phyloP scores from a whole-genome alignment of 352 stramenopile genomes.

The Phytophthora citrophthora region DNA sequence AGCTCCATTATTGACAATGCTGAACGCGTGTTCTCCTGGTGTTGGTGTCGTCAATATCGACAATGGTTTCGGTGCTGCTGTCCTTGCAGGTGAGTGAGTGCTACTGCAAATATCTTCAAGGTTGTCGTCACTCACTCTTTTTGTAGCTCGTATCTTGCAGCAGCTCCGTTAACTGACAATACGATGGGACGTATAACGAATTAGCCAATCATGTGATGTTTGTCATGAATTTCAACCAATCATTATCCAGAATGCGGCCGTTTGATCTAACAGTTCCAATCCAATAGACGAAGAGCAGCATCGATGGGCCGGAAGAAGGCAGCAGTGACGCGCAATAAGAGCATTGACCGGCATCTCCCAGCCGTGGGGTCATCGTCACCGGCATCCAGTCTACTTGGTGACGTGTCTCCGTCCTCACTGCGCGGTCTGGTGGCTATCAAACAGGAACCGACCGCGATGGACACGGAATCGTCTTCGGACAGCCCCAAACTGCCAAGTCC shows the following conservation, averaged over 20 bases:
- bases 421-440: slow-evolving; percentile 11
- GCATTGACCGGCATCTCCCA: slow-evolving; percentile 13
- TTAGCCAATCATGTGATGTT: slow-evolving; percentile 10
- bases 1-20: slow-evolving; percentile 96
- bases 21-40: slow-evolving; percentile 98
- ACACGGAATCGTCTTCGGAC: slow-evolving; percentile 14
- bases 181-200: slow-evolving; percentile 2
- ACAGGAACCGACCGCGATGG: slow-evolving; percentile 23
- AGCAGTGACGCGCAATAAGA: slow-evolving; percentile 39
- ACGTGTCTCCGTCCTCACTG: slow-evolving; percentile 18
- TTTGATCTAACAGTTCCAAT: slow-evolving; percentile 1
- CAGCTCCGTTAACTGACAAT: slow-evolving; percentile 21
- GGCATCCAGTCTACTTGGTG: neutral
- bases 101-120: slow-evolving; percentile 6
- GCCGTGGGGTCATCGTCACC: slow-evolving; percentile 3
- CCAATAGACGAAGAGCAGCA: neutral
- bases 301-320: slow-evolving; percentile 47
- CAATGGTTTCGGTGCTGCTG: slow-evolving; percentile 97
- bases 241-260: neutral
- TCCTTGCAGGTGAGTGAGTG: slow-evolving; percentile 89
- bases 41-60: slow-evolving; percentile 99
- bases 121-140: slow-evolving; percentile 9
- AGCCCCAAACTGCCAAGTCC: slow-evolving; percentile 5
- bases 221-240: slow-evolving; percentile 13
- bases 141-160: slow-evolving; percentile 38